These are phyloP conservation scores for Pogostemon cablin DNA, from an alignment of 257 asterid genomes.

Conservation along the genomic window DNA sequence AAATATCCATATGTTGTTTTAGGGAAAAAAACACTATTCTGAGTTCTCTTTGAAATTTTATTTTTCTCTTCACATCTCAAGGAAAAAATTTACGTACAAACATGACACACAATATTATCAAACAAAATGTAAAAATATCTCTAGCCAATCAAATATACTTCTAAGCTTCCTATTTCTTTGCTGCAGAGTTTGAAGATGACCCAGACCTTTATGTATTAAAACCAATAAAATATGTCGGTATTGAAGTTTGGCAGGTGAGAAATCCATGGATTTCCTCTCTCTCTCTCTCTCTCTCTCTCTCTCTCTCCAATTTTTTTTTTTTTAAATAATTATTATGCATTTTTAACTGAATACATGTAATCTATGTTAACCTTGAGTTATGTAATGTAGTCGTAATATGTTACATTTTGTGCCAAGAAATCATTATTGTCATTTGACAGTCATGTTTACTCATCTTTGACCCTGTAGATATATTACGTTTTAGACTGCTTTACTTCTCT, in stretches of 20 bases:
- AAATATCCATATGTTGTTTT: background rate
- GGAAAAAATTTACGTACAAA: background rate
- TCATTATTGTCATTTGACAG: too few relatives aligned
- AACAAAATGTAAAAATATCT: background rate
- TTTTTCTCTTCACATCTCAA: background rate
- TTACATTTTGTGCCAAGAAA: too few relatives aligned
- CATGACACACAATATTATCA: background rate
- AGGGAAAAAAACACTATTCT: background rate
- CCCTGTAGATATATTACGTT: too few relatives aligned
- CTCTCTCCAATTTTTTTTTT: background rate
- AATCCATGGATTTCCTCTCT: background rate
- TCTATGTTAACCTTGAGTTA: too few relatives aligned
- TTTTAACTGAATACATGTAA: too few relatives aligned
- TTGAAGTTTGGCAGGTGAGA: conserved; percentile 92
- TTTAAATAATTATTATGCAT: too few relatives aligned
- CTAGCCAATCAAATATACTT: background rate
- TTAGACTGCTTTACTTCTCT: too few relatives aligned
- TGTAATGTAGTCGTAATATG: too few relatives aligned
- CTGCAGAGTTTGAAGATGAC: conserved; percentile 79
- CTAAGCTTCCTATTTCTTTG: conserved; percentile 24
- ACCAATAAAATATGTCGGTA: conserved; percentile 83
- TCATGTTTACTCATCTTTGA: too few relatives aligned
- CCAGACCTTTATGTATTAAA: conserved; percentile 84
- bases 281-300: background rate
- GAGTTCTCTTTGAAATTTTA: background rate